Evolutionary conservation across 2,329 filamentous ascomycete genomes (phyloP).

Genomic region (Decorospora gaudefroyi): DNA sequence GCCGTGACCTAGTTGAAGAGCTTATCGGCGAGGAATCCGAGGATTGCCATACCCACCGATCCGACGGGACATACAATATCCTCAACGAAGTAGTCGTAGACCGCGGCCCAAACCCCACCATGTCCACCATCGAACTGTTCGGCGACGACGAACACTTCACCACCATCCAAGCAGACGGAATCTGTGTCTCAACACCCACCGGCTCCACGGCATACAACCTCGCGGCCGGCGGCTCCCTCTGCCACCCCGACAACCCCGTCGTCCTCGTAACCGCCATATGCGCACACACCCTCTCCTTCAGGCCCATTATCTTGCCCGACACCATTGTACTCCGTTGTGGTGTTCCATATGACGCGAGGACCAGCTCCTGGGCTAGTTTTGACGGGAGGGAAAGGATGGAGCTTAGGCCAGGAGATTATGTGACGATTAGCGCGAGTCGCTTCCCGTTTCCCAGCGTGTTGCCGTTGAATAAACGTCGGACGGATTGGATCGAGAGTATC

Average conservation of each 20-base stretch:
- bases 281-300: constrained; percentile 90
- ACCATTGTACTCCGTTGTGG: constrained; percentile 91
- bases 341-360: constrained; percentile 90
- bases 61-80: constrained; percentile 84
- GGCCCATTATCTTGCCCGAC: constrained; percentile 94
- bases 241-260: constrained; percentile 94
- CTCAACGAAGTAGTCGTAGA: constrained; percentile 97
- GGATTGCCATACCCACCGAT: constrained; percentile 80
- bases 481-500: constrained; percentile 84
- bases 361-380: constrained; percentile 95
- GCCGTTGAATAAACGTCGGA: constrained; percentile 67
- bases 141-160: constrained; percentile 96
- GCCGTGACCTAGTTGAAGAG: constrained; percentile 72
- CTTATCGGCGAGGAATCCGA: constrained; percentile 84
- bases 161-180: constrained; percentile 86
- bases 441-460: constrained; percentile 81
- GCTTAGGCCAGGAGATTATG: constrained; percentile 77
- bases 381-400: constrained; percentile 84
- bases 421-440: constrained; percentile 78
- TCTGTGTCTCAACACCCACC: constrained; percentile 92
- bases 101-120: constrained; percentile 88
- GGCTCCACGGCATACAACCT: constrained; percentile 96
- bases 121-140: constrained; percentile 91
- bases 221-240: constrained; percentile 90
- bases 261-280: constrained; percentile 94